Evolutionary conservation across 306 rosid species (phyloP).

Genomic region (Rosa multiflora): DNA sequence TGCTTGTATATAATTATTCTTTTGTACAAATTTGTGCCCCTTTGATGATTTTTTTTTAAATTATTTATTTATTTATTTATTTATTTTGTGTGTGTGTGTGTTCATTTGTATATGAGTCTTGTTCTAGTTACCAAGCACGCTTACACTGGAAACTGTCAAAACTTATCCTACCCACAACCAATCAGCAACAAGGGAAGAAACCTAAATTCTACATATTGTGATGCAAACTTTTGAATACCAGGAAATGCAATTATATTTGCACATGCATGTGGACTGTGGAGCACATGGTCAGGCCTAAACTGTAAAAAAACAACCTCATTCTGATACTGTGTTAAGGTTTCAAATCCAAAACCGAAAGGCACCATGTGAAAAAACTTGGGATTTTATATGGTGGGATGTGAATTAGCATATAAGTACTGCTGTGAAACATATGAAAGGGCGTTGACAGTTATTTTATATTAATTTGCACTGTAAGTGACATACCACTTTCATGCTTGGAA

Average conservation of each 20-base stretch:
- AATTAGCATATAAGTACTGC: too few relatives aligned
- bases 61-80: too few relatives aligned
- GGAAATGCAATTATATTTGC: neutral
- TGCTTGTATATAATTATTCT: neutral
- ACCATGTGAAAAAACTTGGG: too few relatives aligned
- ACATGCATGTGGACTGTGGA: neutral
- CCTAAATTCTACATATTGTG: neutral
- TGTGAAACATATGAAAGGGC: neutral
- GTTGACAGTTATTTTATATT: neutral
- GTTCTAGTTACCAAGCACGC: neutral
- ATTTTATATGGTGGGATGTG: too few relatives aligned
- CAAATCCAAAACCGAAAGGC: too few relatives aligned
- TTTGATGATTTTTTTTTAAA: too few relatives aligned
- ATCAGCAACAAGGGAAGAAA: neutral
- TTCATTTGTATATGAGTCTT: neutral
- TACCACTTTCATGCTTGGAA: conserved; percentile 34
- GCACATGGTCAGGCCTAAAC: neutral
- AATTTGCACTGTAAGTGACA: neutral
- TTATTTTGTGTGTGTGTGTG: too few relatives aligned
- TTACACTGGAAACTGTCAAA: neutral
- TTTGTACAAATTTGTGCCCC: neutral
- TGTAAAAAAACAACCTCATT: too few relatives aligned
- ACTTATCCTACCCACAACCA: neutral
- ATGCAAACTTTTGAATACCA: neutral
- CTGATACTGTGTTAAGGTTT: too few relatives aligned